Conservation (phyloP, 768 basidiomycete species). For the Tylopilus subfusipes region DNA sequence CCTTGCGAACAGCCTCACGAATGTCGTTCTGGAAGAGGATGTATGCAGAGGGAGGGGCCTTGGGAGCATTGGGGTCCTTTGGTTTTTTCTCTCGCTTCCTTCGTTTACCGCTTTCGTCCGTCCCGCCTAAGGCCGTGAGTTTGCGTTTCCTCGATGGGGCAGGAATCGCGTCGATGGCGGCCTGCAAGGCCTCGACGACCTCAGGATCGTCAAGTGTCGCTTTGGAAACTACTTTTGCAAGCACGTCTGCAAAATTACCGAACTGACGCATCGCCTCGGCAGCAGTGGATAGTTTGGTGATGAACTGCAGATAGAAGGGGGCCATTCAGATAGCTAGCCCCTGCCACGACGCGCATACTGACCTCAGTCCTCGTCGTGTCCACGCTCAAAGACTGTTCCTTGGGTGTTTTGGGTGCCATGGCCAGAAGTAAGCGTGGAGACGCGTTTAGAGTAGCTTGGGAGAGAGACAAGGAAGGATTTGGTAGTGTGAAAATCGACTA, state of each 20-base stretch:
- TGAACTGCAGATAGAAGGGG: conserved; percentile 44
- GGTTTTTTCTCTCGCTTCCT: conserved; percentile 50
- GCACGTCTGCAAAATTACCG: conserved; percentile 57
- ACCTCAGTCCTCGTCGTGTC: conserved; percentile 32
- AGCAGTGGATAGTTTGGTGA: conserved; percentile 49
- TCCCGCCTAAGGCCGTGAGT: conserved; percentile 26
- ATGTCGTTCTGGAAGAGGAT: conserved; percentile 93
- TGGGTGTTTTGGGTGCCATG: conserved; percentile 27
- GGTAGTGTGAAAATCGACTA: conserved; percentile 39
- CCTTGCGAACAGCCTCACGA: conserved; percentile 65
- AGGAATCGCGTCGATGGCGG: conserved; percentile 31
- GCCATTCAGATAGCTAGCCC: conserved; percentile 17
- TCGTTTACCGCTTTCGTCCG: conserved; percentile 37
- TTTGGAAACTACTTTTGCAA: conserved; percentile 47
- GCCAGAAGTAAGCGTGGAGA: conserved; percentile 11
- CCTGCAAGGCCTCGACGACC: conserved; percentile 27
- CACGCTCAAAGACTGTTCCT: conserved; percentile 25
- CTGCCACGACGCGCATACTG: conserved; percentile 12
- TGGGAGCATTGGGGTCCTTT: conserved; percentile 92
- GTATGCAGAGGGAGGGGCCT: conserved; percentile 89
- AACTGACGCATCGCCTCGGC: conserved; percentile 63
- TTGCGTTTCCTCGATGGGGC: conserved; percentile 53
- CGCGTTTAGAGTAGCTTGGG: conserved; percentile 26
- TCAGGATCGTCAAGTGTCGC: conserved; percentile 32
- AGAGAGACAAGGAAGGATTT: conserved; percentile 37